Evolutionary conservation across 1,284 basidiomycete genomes (phyloP), one percentile per base, ranked within the genome.

Genomic region (Cryptococcus sp.): DNA sequence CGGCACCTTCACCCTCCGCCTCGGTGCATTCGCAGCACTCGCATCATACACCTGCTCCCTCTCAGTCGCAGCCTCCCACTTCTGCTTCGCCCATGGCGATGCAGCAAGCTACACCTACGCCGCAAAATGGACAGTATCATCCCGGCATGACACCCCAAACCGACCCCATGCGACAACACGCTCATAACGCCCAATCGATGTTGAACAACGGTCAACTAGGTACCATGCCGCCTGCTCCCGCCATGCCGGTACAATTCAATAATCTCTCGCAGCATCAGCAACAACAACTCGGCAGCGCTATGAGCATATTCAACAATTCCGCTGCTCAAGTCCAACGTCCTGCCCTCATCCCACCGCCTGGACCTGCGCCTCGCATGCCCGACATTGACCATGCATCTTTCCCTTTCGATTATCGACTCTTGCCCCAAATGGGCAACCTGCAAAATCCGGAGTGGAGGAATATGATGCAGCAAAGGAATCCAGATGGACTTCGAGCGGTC

Each of bases 401-500:
- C 48, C 68, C 67, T 1, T 69, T 71, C 50, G 64, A 71, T 45
- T 60, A 53, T 3, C 53, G 63, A n/a, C 40, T 70, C 18, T 38
- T 70, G 2, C 48, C 62, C 0, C 48, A 57, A 21, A 43, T 69
- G 7, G 52, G 44, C 6, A 53, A 60, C 23, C 26, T 59, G 5
- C 54, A 53, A 36, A 57, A 70, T 40, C 56, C 59, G 2, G 43
- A 51, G 5, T 69, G 66, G 68, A 49, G 59, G 14, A 47, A 54
- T 6, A 56, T 60, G n/a, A 62, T 66, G 60, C 47, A 52, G 26
- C 51, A 56, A 9, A 53, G 59, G n/a, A 64, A 63, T 39, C 66
- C 67, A 2, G 43, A 50, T 5, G 37, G 47, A 0, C 22, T 66
- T 23, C 24, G 56, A 0, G 40, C 47, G 16, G 58, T 61, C 5